Base-by-base conservation (phyloP, 805 yeast species). In the Isabelozyma heimii region DNA sequence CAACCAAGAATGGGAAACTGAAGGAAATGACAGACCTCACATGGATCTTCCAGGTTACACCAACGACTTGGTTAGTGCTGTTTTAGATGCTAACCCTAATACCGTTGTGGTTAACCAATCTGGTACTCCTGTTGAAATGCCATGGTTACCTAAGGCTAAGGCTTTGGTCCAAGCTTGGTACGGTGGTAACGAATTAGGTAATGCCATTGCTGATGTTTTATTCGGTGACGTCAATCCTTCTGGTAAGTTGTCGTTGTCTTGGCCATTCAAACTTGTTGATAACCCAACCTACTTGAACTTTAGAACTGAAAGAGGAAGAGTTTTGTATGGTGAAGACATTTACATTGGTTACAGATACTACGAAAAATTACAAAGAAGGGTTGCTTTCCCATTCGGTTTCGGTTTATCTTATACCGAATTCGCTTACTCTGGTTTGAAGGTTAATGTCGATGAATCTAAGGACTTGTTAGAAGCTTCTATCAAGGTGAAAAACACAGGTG, bases 181-280 rank as follows among this genome's bases (percentile, higher is more conserved):
- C 47, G 70, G 70, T n/a, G 72, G 72, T 30, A 65, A 62, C 49
- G 72, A 66, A 53, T 52, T 56, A 41, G 70, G 70, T 26, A 60
- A 62, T 48, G 68, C 60, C 30, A 62, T 66, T 45, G 70, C 69
- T 12, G 69, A 66, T 49, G 65, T 66, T 4, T 53, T 66, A 44
- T 65, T 64, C 42, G 71, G 71, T 15, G 70, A 63, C 42, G 54
- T 55, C 27, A 66, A 64, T 50, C 71, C 71, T 15, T 56, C 63
- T 45, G 71, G 70, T 35, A 65, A 61, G 52, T 52, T 62, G 40
- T 52, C 65, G 2, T 40, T 62, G 50, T 47, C 66, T 2, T 62
- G 58, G 52, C 71, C 70, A 16, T 38, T 46, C 33, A 54, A 52
- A 37, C 41, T 57, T 27, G 51, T 48, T 28, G 66, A 66, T 46